Base-by-base conservation (phyloP, 2,329 filamentous ascomycete species). In the Phialophora expanda region DNA sequence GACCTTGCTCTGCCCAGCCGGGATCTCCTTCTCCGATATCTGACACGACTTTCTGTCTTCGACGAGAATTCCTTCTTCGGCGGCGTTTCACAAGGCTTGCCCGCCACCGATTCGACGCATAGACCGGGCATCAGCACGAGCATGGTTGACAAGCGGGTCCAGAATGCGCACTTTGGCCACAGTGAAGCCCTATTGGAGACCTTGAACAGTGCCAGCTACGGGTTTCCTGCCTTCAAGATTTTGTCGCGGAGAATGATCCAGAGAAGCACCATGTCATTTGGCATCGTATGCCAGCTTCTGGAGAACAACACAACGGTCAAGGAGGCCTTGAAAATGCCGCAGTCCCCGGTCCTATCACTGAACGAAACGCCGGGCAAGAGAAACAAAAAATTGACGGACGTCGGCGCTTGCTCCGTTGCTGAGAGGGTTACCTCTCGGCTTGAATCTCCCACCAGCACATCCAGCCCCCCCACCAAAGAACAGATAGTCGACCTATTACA, bases 231-330 rank as follows among this genome's bases (percentile, higher is more conserved):
- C 2, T 63, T 65, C 53, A 60, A 65, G 20, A 44, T 56, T 24
- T 30, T 68, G 50, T 56, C 51, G 20, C 55, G 66, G 24, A 62
- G 60, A 38, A 60, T 68, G 66, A 74, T 77, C 73, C 3, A 76
- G 64, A 57, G 75, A 70, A 61, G 75, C 66, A 28, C 70, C 65
- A 26, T 73, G 54, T 12, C 59, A 55, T 54, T 76, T 66, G 17
- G 56, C 64, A 22, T 71, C 65, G 60, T 74, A 55, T 8, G 51
- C 46, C 30, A 58, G 28, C 70, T 68, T 22, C 72, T 74, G 73
- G 64, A 76, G 73, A 62, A 32, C 41, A 66, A 63, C 32, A 24
- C 32, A 9, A 34, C 53, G 12, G 24, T 67, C 54, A 62, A 65
- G 48, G 24, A 53, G 12, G 55, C 58, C 7, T 54, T 67, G 17